phyloP scores from a whole-genome alignment of 257 asterid species.

The Galeopsis tetrahit region DNA sequence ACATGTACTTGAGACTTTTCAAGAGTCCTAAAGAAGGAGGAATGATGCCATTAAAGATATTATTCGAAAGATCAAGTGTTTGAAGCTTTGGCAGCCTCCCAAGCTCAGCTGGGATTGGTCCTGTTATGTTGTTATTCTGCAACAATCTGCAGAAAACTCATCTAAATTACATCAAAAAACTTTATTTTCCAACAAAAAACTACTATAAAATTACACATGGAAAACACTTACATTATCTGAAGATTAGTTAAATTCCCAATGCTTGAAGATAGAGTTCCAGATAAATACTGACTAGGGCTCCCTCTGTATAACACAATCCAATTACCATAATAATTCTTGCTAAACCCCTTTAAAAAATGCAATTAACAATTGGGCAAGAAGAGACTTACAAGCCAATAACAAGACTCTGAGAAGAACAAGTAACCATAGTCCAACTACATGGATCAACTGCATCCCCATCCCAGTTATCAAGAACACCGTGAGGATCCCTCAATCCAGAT shows the following conservation, averaged over 20 bases:
- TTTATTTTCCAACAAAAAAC: constrained; percentile 12
- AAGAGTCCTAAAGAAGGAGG: constrained; percentile 70
- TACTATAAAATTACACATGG: neutral
- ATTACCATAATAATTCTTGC: constrained; percentile 26
- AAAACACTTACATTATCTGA: constrained; percentile 72
- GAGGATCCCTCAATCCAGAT: constrained; percentile 79
- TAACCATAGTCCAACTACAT: constrained; percentile 98
- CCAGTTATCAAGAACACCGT: constrained; percentile 96
- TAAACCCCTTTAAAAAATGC: neutral
- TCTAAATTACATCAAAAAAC: constrained; percentile 1
- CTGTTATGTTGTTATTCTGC: constrained; percentile 88
- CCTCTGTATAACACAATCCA: constrained; percentile 73
- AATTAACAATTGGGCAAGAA: neutral
- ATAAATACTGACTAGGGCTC: constrained; percentile 89
- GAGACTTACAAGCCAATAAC: constrained; percentile 89
- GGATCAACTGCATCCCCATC: constrained; percentile 98
- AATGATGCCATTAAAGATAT: constrained; percentile 65
- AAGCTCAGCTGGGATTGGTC: constrained; percentile 72
- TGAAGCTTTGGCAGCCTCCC: constrained; percentile 81
- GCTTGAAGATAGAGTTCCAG: constrained; percentile 87
- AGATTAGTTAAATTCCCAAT: constrained; percentile 91
- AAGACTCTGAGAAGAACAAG: constrained; percentile 80
- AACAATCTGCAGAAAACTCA: constrained; percentile 59
- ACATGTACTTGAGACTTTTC: constrained; percentile 79
- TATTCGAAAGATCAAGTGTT: constrained; percentile 90